phyloP scores from a whole-genome alignment of 495 filamentous ascomycete genomes.

The Clavariopsis aquatica region DNA sequence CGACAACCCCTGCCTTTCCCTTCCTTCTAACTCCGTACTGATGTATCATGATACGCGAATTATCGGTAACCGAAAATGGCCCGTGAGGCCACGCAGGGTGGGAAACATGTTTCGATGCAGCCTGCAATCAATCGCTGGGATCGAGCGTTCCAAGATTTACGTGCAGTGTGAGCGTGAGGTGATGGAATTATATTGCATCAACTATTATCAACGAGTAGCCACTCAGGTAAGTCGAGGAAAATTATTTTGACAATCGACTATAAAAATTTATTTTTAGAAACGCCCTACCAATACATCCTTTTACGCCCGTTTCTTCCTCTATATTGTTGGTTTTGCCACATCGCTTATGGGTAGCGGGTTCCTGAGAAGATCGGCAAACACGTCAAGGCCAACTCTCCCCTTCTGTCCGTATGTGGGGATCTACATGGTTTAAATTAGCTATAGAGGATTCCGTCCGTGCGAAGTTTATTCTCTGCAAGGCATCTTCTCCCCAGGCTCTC shows the following conservation, averaged over 20 bases:
- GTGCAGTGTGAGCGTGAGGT: not conserved
- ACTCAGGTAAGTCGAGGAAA: not conserved
- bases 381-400: not conserved
- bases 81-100: conserved; percentile 10
- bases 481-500: not conserved
- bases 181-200: not conserved
- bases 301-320: not conserved
- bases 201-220: not conserved
- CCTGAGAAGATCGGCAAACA: not conserved
- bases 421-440: conserved; percentile 17
- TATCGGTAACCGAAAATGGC: not conserved
- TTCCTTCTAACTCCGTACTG: not conserved
- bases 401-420: not conserved
- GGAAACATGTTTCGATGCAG: not conserved
- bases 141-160: not conserved
- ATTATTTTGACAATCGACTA: not conserved
- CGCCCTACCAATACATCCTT: not conserved
- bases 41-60: not conserved
- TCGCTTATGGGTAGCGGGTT: conserved; percentile 11
- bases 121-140: not conserved
- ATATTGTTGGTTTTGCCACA: not conserved
- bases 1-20: not conserved
- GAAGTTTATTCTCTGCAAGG: conserved; percentile 4
- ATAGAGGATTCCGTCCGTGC: not conserved
- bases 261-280: not conserved